Evolutionary conservation across 2,329 filamentous ascomycete species (phyloP).

Genomic region (Phyllosticta paracitricarpa): DNA sequence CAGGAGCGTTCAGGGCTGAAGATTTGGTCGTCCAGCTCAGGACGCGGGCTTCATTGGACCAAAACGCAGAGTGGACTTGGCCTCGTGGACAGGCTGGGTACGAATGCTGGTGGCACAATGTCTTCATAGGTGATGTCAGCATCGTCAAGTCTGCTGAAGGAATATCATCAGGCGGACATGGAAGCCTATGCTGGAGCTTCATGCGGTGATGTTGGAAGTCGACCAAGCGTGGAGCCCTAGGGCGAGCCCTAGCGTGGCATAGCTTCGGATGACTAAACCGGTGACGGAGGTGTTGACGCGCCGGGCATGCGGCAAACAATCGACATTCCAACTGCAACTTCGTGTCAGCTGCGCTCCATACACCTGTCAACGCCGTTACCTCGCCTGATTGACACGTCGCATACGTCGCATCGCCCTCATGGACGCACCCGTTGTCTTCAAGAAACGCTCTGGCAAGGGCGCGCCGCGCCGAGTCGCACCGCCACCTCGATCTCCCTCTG

Average conservation of each 20-base stretch:
- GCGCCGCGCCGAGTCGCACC: conserved; percentile 75
- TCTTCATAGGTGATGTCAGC: background rate
- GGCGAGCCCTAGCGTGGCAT: background rate
- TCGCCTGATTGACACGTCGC: background rate
- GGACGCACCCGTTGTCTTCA: conserved; percentile 58
- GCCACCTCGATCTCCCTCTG: conserved; percentile 47
- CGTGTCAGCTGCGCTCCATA: background rate
- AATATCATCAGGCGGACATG: background rate
- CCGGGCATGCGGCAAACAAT: background rate
- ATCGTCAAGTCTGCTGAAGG: background rate
- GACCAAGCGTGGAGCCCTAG: background rate
- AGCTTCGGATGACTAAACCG: background rate
- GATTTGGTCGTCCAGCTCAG: background rate
- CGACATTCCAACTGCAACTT: background rate
- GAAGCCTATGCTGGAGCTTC: background rate
- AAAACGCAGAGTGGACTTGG: background rate
- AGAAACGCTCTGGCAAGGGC: conserved; percentile 69
- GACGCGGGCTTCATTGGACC: background rate
- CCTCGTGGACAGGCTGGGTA: background rate
- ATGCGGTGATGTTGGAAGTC: background rate
- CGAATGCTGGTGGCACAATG: background rate
- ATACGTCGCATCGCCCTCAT: conserved; percentile 12
- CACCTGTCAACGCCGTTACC: background rate
- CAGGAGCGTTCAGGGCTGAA: background rate
- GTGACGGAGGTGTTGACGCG: background rate